These are phyloP conservation scores for Myxozyma kluyveri DNA, from an alignment of 805 yeast genomes.

Conservation along the genomic window DNA sequence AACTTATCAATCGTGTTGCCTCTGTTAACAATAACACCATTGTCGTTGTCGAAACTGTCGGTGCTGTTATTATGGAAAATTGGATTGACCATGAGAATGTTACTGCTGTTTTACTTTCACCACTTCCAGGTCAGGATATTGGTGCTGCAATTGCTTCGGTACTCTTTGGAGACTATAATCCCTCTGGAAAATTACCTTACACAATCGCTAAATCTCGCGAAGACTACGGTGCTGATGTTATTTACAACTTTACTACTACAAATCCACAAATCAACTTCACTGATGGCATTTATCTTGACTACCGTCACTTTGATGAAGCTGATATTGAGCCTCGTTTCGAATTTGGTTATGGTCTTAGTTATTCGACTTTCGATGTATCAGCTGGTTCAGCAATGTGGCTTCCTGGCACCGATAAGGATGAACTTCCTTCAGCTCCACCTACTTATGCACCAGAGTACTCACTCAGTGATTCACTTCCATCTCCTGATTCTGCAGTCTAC, in stretches of 20 bases:
- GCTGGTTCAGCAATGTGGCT: too few species aligned
- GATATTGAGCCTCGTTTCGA: constrained; percentile 57
- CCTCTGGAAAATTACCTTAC: constrained; percentile 63
- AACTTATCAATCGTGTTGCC: constrained; percentile 50
- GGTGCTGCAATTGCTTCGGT: constrained; percentile 60
- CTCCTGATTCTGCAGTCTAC: constrained; percentile 39
- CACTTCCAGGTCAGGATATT: constrained; percentile 56
- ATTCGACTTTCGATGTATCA: constrained; percentile 44
- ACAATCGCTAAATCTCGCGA: constrained; percentile 54
- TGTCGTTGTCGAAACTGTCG: constrained; percentile 58
- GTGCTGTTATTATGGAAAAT: constrained; percentile 57
- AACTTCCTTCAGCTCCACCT: constrained; percentile 9
- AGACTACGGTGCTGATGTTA: constrained; percentile 46
- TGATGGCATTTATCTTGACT: constrained; percentile 53
- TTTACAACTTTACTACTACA: constrained; percentile 36
- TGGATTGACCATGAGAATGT: constrained; percentile 57
- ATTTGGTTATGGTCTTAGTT: constrained; percentile 62
- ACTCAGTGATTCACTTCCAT: constrained; percentile 33
- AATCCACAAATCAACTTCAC: constrained; percentile 40
- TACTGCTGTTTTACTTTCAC: constrained; percentile 54
- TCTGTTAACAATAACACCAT: constrained; percentile 52
- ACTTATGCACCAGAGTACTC: too few species aligned
- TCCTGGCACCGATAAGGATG: constrained; percentile 46
- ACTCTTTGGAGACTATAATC: constrained; percentile 59
- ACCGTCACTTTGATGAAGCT: constrained; percentile 56